A percentile compares a stretch with the other conserved stretches of the same genome.
Conservation (phyloP, 306 rosid genomes). For the Parietaria judaica region DNA sequence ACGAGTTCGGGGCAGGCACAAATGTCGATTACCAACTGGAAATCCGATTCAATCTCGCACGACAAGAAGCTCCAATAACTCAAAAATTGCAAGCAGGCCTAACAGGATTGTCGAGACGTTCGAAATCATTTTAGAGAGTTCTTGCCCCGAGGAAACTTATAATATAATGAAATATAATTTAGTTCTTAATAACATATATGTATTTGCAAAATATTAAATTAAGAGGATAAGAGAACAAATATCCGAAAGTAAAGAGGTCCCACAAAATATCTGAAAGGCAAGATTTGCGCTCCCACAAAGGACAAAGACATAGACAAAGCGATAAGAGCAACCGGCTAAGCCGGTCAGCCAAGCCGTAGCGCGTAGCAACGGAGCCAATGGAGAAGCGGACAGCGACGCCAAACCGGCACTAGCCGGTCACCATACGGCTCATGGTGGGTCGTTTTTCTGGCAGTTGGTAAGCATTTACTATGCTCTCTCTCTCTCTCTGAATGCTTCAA, state of each 20-base stretch:
- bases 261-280: slow-evolving; percentile 3
- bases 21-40: too few relatives aligned
- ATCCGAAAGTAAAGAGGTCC: not conserved
- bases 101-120: too few relatives aligned
- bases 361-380: not conserved
- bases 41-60: too few relatives aligned
- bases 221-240: too few relatives aligned
- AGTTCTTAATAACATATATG: too few relatives aligned
- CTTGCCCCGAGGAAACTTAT: too few relatives aligned
- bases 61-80: too few relatives aligned
- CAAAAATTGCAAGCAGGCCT: too few relatives aligned
- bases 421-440: slow-evolving; percentile 52
- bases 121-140: too few relatives aligned
- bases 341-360: slow-evolving; percentile 1
- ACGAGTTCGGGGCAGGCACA: too few relatives aligned
- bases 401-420: slow-evolving; percentile 19
- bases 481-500: not conserved
- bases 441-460: slow-evolving; percentile 63
- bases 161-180: too few relatives aligned
- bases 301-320: not conserved
- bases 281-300: slow-evolving; percentile 4
- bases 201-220: too few relatives aligned
- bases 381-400: not conserved
- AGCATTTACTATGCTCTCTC: slow-evolving; percentile 43
- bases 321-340: not conserved